A percentile compares a stretch with the other conserved stretches of the same genome.
Conservation (phyloP, 2,329 filamentous ascomycete genomes). For the Decorospora gaudefroyi region DNA sequence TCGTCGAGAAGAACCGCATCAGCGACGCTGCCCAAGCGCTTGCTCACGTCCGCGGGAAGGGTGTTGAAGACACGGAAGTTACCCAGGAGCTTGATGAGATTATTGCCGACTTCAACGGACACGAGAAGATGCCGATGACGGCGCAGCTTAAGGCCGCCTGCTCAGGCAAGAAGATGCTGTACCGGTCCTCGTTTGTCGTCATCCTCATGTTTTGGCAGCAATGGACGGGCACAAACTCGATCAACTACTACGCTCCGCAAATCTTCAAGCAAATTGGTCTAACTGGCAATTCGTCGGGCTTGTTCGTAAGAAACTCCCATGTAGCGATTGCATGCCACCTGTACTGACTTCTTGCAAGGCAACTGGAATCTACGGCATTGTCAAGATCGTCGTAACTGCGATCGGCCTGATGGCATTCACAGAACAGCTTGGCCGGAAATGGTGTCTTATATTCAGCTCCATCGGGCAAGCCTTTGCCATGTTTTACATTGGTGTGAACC, state of each 20-base stretch:
- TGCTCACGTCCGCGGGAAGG: conserved; percentile 46
- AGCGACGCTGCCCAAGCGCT: conserved; percentile 52
- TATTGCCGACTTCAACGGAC: conserved; percentile 49
- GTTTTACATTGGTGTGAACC: conserved; percentile 44
- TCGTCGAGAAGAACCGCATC: conserved; percentile 57
- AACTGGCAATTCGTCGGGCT: conserved; percentile 43
- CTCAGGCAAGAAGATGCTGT: conserved; percentile 48
- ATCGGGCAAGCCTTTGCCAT: conserved; percentile 53
- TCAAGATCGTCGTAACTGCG: conserved; percentile 53
- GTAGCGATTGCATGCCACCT: not conserved
- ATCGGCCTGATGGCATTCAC: conserved; percentile 53
- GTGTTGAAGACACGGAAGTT: conserved; percentile 45
- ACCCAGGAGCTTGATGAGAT: conserved; percentile 52
- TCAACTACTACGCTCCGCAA: conserved; percentile 53
- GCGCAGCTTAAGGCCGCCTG: conserved; percentile 48
- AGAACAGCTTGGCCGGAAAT: conserved; percentile 54
- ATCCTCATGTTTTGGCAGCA: conserved; percentile 54
- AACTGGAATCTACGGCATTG: conserved; percentile 50
- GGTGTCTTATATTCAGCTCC: conserved; percentile 51
- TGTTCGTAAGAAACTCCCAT: conserved; percentile 51
- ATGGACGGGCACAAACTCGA: conserved; percentile 42
- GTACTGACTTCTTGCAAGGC: conserved; percentile 10
- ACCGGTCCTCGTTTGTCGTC: conserved; percentile 50
- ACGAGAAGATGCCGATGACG: conserved; percentile 48
- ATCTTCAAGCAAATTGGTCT: conserved; percentile 53